These are phyloP conservation scores for Jatropha multifida DNA, from an alignment of 441 rosid genomes.

Conservation along the genomic window DNA sequence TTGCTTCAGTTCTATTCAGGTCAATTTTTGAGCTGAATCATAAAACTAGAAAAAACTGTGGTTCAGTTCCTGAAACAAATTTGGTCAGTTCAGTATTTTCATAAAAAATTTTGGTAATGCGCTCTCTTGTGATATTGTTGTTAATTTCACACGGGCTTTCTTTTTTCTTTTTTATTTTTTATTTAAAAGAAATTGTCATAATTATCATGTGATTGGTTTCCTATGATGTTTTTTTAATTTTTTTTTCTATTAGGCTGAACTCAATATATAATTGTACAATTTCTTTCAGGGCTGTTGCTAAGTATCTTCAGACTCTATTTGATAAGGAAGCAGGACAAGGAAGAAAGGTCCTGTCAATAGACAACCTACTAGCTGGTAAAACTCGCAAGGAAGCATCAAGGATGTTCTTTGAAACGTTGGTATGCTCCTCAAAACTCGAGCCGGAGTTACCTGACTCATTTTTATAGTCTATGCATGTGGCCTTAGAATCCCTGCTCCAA, in stretches of 20 bases:
- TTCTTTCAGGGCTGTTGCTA: slow-evolving; percentile 83
- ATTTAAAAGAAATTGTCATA: too few relatives aligned
- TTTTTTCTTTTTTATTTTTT: not conserved
- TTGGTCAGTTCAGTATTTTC: too few relatives aligned
- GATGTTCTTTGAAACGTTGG: slow-evolving; percentile 98
- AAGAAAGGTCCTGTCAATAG: slow-evolving; percentile 56
- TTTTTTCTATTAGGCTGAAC: not conserved
- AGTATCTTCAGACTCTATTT: slow-evolving; percentile 76
- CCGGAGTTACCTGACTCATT: not conserved
- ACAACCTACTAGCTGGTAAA: slow-evolving; percentile 77
- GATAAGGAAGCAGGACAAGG: slow-evolving; percentile 67
- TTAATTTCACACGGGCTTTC: not conserved
- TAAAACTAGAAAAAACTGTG: too few relatives aligned
- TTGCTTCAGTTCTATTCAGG: too few relatives aligned
- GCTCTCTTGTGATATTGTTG: not conserved
- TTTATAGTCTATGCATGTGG: not conserved
- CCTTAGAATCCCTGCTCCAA: not conserved
- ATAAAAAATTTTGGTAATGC: not conserved
- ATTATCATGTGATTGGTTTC: not conserved
- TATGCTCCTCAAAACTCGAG: slow-evolving; percentile 33
- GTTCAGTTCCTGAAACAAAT: too few relatives aligned
- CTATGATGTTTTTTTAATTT: not conserved
- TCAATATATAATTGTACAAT: not conserved
- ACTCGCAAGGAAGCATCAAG: slow-evolving; percentile 99
- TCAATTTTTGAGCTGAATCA: too few relatives aligned